Conservation (phyloP, 2,329 filamentous ascomycete species). For the Talaromyces sp. region DNA sequence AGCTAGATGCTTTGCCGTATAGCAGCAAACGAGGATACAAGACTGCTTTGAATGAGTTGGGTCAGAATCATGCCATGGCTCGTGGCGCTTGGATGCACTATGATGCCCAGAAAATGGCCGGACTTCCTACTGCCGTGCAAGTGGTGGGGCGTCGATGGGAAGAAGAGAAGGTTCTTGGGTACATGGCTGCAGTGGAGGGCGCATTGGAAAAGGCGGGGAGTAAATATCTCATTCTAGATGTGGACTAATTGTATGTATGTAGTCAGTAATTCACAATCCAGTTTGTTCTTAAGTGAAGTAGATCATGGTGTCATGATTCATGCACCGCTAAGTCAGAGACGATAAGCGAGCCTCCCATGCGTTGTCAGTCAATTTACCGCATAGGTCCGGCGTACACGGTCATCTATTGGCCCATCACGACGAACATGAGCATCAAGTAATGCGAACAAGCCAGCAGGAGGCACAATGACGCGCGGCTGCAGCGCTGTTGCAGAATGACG, state of each 20-base stretch:
- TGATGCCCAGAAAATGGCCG: conserved; percentile 78
- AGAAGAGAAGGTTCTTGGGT: conserved; percentile 81
- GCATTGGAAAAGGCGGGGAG: conserved; percentile 57
- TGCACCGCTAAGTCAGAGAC: not conserved
- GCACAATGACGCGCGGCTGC: not conserved
- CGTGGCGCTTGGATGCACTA: conserved; percentile 83
- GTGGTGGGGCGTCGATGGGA: conserved; percentile 75
- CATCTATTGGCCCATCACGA: not conserved
- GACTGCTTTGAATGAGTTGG: conserved; percentile 35
- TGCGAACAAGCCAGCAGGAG: not conserved
- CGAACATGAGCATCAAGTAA: not conserved
- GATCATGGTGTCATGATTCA: not conserved
- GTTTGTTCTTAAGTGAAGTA: not conserved
- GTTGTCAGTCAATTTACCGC: not conserved
- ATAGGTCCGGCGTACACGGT: not conserved
- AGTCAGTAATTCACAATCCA: not conserved
- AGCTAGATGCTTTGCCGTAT: conserved; percentile 62
- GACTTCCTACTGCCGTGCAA: conserved; percentile 82
- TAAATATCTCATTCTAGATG: conserved; percentile 39
- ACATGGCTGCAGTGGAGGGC: conserved; percentile 76
- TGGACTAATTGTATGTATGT: conserved; percentile 32
- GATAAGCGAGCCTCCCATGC: not conserved
- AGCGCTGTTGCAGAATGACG: not conserved
- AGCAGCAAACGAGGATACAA: conserved; percentile 46
- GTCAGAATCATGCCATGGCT: conserved; percentile 72